Base-by-base conservation (phyloP, 2,329 filamentous ascomycete species). In the Botrytis porri region DNA sequence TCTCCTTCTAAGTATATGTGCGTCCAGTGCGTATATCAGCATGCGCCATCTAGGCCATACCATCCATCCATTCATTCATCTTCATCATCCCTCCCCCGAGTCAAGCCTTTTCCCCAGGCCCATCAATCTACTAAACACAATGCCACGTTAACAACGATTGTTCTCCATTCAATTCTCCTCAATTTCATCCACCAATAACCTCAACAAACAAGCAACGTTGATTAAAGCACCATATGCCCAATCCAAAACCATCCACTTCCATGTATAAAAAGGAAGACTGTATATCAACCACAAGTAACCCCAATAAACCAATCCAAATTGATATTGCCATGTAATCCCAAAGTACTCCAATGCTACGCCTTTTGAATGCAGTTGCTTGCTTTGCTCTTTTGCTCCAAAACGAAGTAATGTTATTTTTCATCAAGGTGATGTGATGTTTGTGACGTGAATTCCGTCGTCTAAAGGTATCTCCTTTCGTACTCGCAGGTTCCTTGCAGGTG, bases 381-480 rank as follows among this genome's bases (percentile, higher is more conserved):
- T 57, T 39, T 67, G 45, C 64, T 67, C 64, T 67, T 64, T 51
- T 51, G 45, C 64, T 66, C 64, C 45, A 20, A 37, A 32, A 60
- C 59, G 5, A 61, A n/a, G 64, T 54, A 41, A 57, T 37, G 10
- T 67, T 29, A 54, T 66, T 22, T 22, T 67, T 67, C 45, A 67
- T 29, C 48, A 7, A 67, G 22, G 61, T 63, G 25, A 63, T 43
- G 61, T 57, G 16, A 37, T 64, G 48, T 54, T 54, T n/a, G 41
- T 64, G 41, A 64, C 43, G 62, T 67, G 45, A 67, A 67, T 67
- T 67, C 48, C 64, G 37, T 37, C 64, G 67, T 70, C 54, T 70
- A 45, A 70, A 48, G 67, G 67, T 70, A 76, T 76, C 74, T 75
- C 70, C 76, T 61, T 67, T 41, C 45, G 16, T 41, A 39, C 51